Evolutionary conservation across 352 stramenopile genomes (phyloP).

Genomic region (Pythium brassicae): DNA sequence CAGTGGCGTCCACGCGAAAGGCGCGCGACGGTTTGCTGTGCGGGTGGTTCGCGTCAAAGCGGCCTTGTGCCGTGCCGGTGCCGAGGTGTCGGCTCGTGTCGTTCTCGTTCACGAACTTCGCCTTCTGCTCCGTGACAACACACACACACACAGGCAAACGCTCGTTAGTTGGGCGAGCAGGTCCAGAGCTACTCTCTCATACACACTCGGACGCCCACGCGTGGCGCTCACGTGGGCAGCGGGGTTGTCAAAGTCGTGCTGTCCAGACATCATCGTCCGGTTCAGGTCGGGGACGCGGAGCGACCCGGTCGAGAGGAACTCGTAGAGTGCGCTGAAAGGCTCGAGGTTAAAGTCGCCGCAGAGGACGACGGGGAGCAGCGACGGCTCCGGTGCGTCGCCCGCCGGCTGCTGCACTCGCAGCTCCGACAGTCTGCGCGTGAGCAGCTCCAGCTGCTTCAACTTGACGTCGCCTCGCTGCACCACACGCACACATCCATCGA

Average conservation of each 20-base stretch:
- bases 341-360: slow-evolving; percentile 69
- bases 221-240: slow-evolving; percentile 27
- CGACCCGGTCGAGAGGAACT: slow-evolving; percentile 42
- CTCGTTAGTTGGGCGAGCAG: not conserved
- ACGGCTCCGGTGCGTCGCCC: not conserved
- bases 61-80: slow-evolving; percentile 32
- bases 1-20: slow-evolving; percentile 16
- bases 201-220: too few species aligned
- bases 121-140: slow-evolving; percentile 18
- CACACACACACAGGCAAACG: slow-evolving; percentile 1
- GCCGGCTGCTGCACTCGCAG: slow-evolving; percentile 12
- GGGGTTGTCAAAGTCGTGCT: slow-evolving; percentile 21
- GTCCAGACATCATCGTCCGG: slow-evolving; percentile 41
- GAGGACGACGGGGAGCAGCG: slow-evolving; percentile 36
- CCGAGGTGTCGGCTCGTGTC: slow-evolving; percentile 28
- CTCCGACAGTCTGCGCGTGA: slow-evolving; percentile 31
- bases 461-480: slow-evolving; percentile 67
- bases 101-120: slow-evolving; percentile 30
- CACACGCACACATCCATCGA: slow-evolving; percentile 5
- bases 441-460: slow-evolving; percentile 48
- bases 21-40: slow-evolving; percentile 17
- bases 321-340: slow-evolving; percentile 60
- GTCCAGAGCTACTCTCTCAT: too few species aligned
- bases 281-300: slow-evolving; percentile 41
- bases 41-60: slow-evolving; percentile 23